Evolutionary conservation across 805 yeast genomes (phyloP).

Genomic region (Yarrowia sp.): DNA sequence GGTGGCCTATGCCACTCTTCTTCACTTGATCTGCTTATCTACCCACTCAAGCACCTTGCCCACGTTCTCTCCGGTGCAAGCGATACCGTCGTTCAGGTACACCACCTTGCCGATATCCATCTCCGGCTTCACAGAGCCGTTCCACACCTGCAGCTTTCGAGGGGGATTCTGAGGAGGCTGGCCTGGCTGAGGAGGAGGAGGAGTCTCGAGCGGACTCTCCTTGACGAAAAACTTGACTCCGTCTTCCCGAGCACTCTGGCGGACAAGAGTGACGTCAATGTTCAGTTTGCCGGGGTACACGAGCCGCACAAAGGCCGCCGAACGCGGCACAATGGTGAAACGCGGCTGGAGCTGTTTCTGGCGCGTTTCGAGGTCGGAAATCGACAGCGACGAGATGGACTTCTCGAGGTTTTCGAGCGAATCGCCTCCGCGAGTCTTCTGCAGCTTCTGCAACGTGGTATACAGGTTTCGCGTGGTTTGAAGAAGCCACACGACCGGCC

Average conservation of each 20-base stretch:
- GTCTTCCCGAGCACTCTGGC: neutral
- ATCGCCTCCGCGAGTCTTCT: neutral
- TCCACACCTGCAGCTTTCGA: constrained; percentile 18
- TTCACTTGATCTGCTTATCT: neutral
- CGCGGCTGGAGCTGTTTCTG: constrained; percentile 15
- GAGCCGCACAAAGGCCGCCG: constrained; percentile 34
- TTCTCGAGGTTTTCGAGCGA: neutral
- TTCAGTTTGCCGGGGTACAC: constrained; percentile 20
- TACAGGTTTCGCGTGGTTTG: constrained; percentile 47
- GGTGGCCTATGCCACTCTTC: too few species aligned
- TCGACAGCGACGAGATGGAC: neutral
- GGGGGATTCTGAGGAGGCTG: constrained; percentile 2
- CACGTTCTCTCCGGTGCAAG: constrained; percentile 1
- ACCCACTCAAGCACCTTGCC: constrained; percentile 37
- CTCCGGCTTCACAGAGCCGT: neutral
- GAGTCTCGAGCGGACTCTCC: constrained; percentile 2
- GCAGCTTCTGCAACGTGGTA: constrained; percentile 42
- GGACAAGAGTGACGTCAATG: constrained; percentile 27
- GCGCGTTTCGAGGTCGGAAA: constrained; percentile 20
- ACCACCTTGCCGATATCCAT: constrained; percentile 13
- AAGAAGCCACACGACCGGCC: constrained; percentile 46
- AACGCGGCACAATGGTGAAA: constrained; percentile 28
- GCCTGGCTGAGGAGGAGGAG: constrained; percentile 15
- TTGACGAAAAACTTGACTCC: constrained; percentile 28
- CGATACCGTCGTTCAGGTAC: constrained; percentile 19